Evolutionary conservation across 352 stramenopile genomes (phyloP).

Genomic region (Phytopythium helicoides): DNA sequence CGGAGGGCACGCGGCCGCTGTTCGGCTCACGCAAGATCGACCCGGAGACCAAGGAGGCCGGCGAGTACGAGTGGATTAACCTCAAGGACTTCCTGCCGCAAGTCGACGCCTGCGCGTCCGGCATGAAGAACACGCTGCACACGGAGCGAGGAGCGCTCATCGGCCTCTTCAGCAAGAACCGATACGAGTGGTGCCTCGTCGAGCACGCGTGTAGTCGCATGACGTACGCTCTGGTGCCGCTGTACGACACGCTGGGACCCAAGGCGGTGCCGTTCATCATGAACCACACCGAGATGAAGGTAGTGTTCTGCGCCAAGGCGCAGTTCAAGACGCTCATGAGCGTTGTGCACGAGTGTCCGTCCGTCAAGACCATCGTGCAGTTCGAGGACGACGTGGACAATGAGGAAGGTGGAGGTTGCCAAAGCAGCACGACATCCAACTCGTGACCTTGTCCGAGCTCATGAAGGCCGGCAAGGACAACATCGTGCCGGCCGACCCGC

Average conservation of each 20-base stretch:
- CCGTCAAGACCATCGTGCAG: conserved; percentile 49
- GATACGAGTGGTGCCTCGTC: conserved; percentile 65
- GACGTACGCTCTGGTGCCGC: conserved; percentile 61
- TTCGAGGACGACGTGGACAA: conserved; percentile 46
- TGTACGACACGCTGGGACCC: conserved; percentile 79
- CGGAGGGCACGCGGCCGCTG: conserved; percentile 43
- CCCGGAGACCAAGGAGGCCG: conserved; percentile 26
- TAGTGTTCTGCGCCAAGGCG: conserved; percentile 60
- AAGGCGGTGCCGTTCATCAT: conserved; percentile 69
- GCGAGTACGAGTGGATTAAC: conserved; percentile 56
- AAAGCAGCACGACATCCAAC: conserved; percentile 28
- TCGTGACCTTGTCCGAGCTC: conserved; percentile 42
- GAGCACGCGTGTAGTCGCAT: conserved; percentile 69
- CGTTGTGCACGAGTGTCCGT: conserved; percentile 43
- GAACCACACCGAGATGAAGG: conserved; percentile 72
- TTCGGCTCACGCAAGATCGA: conserved; percentile 55
- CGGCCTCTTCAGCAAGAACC: conserved; percentile 72
- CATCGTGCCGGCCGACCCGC: conserved; percentile 43
- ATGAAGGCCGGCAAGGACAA: conserved; percentile 36
- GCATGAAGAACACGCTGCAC: conserved; percentile 31
- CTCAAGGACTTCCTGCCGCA: conserved; percentile 53
- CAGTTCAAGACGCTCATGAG: conserved; percentile 56
- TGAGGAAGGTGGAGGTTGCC: conserved; percentile 23
- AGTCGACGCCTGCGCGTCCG: conserved; percentile 38
- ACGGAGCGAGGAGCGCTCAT: conserved; percentile 47